A percentile compares a stretch with the other conserved stretches of the same genome.
These are phyloP conservation scores for Phragmites australis DNA, from an alignment of 176 grass and related monocot species.

Conservation along the genomic window DNA sequence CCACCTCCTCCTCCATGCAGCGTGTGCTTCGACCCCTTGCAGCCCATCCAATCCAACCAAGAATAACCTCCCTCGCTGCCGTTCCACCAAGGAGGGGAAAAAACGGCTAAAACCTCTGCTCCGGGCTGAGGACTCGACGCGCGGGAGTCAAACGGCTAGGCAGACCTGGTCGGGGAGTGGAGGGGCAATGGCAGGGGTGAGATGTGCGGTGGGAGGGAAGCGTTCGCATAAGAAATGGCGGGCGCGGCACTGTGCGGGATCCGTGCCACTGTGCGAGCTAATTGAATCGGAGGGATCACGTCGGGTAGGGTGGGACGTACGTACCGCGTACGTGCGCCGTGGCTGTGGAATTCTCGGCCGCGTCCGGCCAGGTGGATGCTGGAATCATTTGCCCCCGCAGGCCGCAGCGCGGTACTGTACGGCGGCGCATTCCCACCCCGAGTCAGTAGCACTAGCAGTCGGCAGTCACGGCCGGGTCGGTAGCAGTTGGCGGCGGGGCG, in stretches of 20 bases:
- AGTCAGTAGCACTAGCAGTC: not conserved
- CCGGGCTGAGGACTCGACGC: not conserved
- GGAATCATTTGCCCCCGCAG: not conserved
- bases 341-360: conserved; percentile 25
- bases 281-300: not conserved
- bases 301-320: not conserved
- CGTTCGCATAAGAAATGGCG: conserved; percentile 26
- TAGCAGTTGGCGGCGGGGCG: not conserved
- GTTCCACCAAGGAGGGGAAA: not conserved
- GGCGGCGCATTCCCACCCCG: not conserved
- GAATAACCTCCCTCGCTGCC: too few species aligned
- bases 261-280: conserved; percentile 1
- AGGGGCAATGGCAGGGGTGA: conserved; percentile 19
- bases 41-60: conserved; percentile 85
- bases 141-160: conserved; percentile 30
- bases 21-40: conserved; percentile 73
- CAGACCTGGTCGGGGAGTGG: not conserved
- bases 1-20: not conserved
- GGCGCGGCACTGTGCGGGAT: too few species aligned
- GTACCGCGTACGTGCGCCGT: not conserved
- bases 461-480: not conserved
- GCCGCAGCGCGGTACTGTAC: not conserved
- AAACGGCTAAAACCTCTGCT: conserved; percentile 18
- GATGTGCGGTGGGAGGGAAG: conserved; percentile 4
- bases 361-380: not conserved